phyloP scores from a whole-genome alignment of 2,329 filamentous ascomycete species.

The Fusarium vanettenii region DNA sequence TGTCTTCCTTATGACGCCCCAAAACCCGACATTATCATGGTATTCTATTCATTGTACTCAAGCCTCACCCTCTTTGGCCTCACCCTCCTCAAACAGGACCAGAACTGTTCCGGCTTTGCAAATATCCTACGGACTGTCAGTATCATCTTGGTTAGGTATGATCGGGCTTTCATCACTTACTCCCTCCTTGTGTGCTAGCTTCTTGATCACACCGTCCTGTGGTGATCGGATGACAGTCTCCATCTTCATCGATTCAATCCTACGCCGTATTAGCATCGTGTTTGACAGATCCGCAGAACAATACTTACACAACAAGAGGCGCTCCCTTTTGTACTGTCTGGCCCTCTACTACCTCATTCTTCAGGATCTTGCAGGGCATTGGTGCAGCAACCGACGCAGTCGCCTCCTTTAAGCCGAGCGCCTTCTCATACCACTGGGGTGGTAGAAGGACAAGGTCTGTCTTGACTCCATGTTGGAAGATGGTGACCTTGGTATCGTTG shows the following conservation, averaged over 20 bases:
- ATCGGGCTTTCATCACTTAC: constrained; percentile 58
- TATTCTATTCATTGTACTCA: constrained; percentile 18
- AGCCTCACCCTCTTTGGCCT: constrained; percentile 44
- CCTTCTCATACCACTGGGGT: constrained; percentile 88
- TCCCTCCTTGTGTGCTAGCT: constrained; percentile 79
- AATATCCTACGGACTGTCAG: constrained; percentile 68
- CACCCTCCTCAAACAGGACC: constrained; percentile 75
- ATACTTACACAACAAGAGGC: constrained; percentile 81
- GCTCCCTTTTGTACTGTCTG: constrained; percentile 87
- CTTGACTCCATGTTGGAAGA: constrained; percentile 79
- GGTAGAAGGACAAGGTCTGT: constrained; percentile 67
- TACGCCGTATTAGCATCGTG: constrained; percentile 47
- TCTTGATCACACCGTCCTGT: constrained; percentile 77
- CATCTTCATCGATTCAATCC: constrained; percentile 92
- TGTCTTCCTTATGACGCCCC: constrained; percentile 30
- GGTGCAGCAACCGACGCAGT: constrained; percentile 88
- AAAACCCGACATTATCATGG: constrained; percentile 12
- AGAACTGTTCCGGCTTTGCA: constrained; percentile 82
- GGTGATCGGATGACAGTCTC: constrained; percentile 85
- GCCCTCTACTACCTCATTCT: constrained; percentile 87
- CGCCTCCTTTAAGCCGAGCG: constrained; percentile 83
- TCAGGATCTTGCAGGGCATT: constrained; percentile 97
- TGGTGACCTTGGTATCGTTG: constrained; percentile 72
- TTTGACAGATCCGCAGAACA: constrained; percentile 42
- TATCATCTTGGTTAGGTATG: neutral